Conservation (phyloP, 108 stramenopile genomes). For the Nitzschia sp. region DNA sequence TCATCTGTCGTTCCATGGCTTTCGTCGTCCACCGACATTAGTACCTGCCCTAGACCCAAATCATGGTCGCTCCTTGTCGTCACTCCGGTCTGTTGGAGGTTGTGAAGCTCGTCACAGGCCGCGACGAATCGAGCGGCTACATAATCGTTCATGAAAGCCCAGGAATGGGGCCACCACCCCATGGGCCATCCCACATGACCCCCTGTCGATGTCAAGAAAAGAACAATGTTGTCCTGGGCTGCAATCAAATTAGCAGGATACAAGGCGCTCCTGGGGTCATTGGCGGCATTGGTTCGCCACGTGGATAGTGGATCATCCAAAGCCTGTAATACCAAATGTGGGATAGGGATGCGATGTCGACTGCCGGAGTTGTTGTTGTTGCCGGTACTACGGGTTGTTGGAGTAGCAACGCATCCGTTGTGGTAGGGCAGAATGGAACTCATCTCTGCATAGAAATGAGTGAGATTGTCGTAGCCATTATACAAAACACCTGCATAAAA, state of each 20-base stretch:
- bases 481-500: constrained; percentile 62
- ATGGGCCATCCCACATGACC: constrained; percentile 86
- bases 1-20: too few species aligned
- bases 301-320: constrained; percentile 61
- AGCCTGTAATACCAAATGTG: constrained; percentile 66
- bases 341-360: constrained; percentile 26
- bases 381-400: background rate
- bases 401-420: too few species aligned
- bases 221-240: constrained; percentile 47
- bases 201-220: constrained; percentile 68
- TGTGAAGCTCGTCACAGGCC: background rate
- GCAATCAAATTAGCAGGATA: constrained; percentile 19
- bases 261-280: constrained; percentile 40
- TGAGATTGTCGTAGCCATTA: constrained; percentile 61
- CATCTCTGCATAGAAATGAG: constrained; percentile 78
- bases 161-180: constrained; percentile 30
- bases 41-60: too few species aligned
- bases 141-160: constrained; percentile 10
- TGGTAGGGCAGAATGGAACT: constrained; percentile 36
- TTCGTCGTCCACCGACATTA: too few species aligned
- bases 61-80: too few species aligned
- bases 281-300: constrained; percentile 37
- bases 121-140: constrained; percentile 7
- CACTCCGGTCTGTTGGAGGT: background rate
- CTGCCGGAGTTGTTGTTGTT: background rate